phyloP scores from a whole-genome alignment of 2,329 filamentous ascomycete genomes.

The Domatiomyces globalis region DNA sequence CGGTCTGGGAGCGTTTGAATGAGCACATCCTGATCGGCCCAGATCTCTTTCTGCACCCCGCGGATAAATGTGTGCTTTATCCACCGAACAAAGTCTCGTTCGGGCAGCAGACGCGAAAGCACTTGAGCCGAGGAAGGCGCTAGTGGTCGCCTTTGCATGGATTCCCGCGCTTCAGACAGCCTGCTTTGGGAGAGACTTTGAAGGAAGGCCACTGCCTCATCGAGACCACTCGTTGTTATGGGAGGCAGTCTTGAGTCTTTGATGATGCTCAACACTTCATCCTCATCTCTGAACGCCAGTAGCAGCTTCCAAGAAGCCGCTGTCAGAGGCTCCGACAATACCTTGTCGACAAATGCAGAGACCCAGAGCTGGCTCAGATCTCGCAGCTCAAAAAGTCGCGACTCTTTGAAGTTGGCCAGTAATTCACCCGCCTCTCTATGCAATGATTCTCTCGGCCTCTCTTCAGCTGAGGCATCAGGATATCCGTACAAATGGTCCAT shows the following conservation, averaged over 20 bases:
- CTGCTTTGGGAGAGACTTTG: neutral
- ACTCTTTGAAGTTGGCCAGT: constrained; percentile 6
- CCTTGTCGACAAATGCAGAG: constrained; percentile 1
- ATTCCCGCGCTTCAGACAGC: neutral
- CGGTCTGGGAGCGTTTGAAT: too few relatives aligned
- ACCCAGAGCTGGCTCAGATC: constrained; percentile 6
- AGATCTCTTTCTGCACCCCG: neutral
- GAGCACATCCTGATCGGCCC: neutral
- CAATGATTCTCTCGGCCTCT: constrained; percentile 1
- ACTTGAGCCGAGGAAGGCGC: neutral
- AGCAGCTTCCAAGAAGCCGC: neutral
- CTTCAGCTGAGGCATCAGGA: neutral
- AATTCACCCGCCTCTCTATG: constrained; percentile 2
- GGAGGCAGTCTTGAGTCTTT: neutral
- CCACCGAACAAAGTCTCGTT: neutral
- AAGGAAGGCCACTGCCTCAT: neutral
- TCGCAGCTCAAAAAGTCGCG: neutral
- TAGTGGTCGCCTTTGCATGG: neutral
- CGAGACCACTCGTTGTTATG: neutral
- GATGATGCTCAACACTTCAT: neutral
- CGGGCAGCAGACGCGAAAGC: neutral
- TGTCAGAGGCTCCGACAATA: neutral
- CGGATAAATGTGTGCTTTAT: neutral
- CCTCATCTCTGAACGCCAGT: neutral
- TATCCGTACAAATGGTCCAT: neutral